Evolutionary conservation across 2,329 filamentous ascomycete genomes (phyloP), one percentile per base, ranked within the genome.

Genomic region (Fusarium austroafricanum): DNA sequence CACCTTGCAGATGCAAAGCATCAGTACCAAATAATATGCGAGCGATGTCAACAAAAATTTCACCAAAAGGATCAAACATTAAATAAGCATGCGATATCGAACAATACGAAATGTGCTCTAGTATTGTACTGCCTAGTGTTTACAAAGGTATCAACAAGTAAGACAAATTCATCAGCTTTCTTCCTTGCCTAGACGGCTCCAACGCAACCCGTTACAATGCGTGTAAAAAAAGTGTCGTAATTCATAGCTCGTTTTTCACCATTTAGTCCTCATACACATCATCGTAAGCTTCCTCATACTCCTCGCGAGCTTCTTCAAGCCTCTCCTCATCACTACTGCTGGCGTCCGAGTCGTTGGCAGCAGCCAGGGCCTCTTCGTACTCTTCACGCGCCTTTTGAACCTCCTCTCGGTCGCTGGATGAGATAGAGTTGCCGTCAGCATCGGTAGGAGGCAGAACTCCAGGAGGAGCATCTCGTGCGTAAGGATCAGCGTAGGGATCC

Each of bases 291-390:
- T 75, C 83, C 66, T 84, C 82, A 50, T 83, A 83, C 47, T 80
- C 80, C 72, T 87, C 84, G 46, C 83, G 68, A 2, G 83, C 83
- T 73, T 88, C 85, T 63, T 86, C 82, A 6, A 86, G 75, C 55
- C 83, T 82, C 74, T 88, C 80, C 6, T 79, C 73, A 61, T 85
- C 84, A 63, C 84, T 87, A 69, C 81, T 87, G 75, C 80, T 85
- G 18, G 81, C 81, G 49, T 79, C 77, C 2, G 81, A 83, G 65
- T 81, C 79, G 6, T 71, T 67, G 10, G 80, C 81, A 2, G 67
- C 76, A 39, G 75, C 77, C 12, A 80, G 75, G 5, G 81, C 80
- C 66, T 83, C 81, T 68, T 84, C 81, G 51, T 81, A 82, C 46
- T 78, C 78, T 66, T 73, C 82, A 58, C 74, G 78, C 53, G 77